phyloP scores from a whole-genome alignment of 73 alveolate genomes.

The Stentor coeruleus region DNA sequence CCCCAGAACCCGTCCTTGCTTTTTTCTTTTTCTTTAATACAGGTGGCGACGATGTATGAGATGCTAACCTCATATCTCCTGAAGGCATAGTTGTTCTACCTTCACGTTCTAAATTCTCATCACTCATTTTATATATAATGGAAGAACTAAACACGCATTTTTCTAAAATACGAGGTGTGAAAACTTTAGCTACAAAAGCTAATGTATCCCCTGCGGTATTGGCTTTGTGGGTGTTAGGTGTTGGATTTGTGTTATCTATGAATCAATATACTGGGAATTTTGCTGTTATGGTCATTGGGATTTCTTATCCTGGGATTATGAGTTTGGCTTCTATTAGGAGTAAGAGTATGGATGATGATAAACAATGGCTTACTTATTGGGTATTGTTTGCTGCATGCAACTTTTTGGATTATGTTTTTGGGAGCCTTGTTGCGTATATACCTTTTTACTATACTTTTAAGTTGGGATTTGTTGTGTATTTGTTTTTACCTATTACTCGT shows the following conservation, averaged over 20 bases:
- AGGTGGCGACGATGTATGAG: constrained; percentile 14
- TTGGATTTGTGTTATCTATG: too few relatives aligned
- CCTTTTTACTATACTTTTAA: constrained; percentile 1
- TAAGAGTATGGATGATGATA: background rate
- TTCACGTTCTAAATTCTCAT: too few relatives aligned
- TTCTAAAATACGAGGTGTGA: too few relatives aligned
- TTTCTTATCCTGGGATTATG: background rate
- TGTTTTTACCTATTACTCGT: background rate
- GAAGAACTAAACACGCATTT: too few relatives aligned
- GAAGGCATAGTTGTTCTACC: background rate
- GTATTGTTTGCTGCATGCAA: background rate
- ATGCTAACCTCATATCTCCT: background rate
- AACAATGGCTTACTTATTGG: constrained; percentile 2
- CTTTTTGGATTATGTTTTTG: background rate
- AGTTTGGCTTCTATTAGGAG: background rate
- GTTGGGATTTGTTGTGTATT: background rate
- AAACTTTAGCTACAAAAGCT: too few relatives aligned
- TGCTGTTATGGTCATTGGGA: background rate
- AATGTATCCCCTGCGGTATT: too few relatives aligned
- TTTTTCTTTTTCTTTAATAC: background rate
- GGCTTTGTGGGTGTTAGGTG: too few relatives aligned
- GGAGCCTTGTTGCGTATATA: background rate
- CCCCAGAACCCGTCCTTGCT: background rate
- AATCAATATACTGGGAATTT: background rate
- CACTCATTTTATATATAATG: too few relatives aligned